Evolutionary conservation across 106 monocot species (phyloP), one percentile per base, ranked within the genome.

Genomic region (Acorus gramineus): DNA sequence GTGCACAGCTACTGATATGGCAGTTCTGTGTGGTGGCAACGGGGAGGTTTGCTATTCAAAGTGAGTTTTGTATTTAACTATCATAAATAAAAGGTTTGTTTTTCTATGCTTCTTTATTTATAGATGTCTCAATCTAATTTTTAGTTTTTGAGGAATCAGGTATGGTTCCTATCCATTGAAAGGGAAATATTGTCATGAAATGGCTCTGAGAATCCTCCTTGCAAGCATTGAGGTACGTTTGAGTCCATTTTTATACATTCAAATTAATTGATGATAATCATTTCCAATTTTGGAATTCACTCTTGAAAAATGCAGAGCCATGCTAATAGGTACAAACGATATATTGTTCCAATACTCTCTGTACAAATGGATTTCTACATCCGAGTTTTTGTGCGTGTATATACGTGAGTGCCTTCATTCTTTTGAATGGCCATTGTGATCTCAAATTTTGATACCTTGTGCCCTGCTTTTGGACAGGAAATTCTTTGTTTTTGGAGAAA

Each of bases 1-100:
- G 94, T 95, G 94, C 67, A 95, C 94, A 46, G 90, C 94, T 55
- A 95, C 94, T 67, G 90, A 95, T 76, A 90, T 95, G 90, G 94
- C 90, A 63, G 94, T 95, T 11, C 74, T 95, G 6, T 95, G 94
- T 72, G 90, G 90, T 3, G 77, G 79, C 13, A 95, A 84, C 76
- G 94, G 84, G 56, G 94, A 95, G 71, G 94, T 87, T 14, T 95
- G 94, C 78, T 84, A 90, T 82, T 86, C 94, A 62, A 95, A 95
- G 94, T 95, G 74, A 78, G 90, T 11, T 55, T 53, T 63, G 56
- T 46, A 42, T 8, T 44, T 28, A 12, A 9, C 49, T 14, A 46
- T 63, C 59, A 46, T 10, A 45, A 49, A 4, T 5, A 49, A 4
- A 63, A 50, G 52, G 2, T 11, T 44, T 55, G 61, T 51, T 43